These are phyloP conservation scores for Fusarium austroafricanum DNA, from an alignment of 2,329 filamentous ascomycete species.

Conservation along the genomic window DNA sequence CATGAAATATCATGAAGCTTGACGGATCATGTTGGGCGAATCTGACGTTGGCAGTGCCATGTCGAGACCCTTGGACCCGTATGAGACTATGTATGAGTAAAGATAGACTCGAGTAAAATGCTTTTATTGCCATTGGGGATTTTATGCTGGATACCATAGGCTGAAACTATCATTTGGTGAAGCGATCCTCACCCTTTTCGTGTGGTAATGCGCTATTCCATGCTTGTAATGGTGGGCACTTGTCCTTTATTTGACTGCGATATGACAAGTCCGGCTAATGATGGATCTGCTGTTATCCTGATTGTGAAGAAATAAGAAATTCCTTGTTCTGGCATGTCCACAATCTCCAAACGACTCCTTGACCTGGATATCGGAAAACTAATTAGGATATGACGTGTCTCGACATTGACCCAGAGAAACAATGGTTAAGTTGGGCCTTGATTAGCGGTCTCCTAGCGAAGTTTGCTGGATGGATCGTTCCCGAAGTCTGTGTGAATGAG, in stretches of 20 bases:
- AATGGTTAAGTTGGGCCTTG: not conserved
- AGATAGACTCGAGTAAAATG: not conserved
- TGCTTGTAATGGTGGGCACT: too few relatives aligned
- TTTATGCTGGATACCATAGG: not conserved
- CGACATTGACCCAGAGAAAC: not conserved
- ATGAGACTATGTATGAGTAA: not conserved
- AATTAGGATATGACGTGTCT: not conserved
- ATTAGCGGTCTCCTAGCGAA: constrained; percentile 3
- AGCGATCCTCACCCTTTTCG: not conserved
- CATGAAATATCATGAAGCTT: constrained; percentile 2
- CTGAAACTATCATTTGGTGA: not conserved
- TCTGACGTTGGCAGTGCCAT: not conserved
- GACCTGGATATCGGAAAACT: not conserved
- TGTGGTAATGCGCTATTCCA: too few relatives aligned
- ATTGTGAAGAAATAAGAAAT: not conserved
- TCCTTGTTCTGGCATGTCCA: not conserved
- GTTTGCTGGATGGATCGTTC: not conserved
- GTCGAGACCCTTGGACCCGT: not conserved
- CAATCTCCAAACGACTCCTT: not conserved
- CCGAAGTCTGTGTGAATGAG: not conserved
- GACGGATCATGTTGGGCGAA: not conserved
- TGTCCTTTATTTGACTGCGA: too few relatives aligned
- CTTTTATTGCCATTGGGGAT: too few relatives aligned
- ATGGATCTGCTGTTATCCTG: not conserved
- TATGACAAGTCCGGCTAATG: too few relatives aligned